These are phyloP conservation scores for Ceratopteris richardii DNA, from an alignment of 75 land plant genomes.

Conservation along the genomic window DNA sequence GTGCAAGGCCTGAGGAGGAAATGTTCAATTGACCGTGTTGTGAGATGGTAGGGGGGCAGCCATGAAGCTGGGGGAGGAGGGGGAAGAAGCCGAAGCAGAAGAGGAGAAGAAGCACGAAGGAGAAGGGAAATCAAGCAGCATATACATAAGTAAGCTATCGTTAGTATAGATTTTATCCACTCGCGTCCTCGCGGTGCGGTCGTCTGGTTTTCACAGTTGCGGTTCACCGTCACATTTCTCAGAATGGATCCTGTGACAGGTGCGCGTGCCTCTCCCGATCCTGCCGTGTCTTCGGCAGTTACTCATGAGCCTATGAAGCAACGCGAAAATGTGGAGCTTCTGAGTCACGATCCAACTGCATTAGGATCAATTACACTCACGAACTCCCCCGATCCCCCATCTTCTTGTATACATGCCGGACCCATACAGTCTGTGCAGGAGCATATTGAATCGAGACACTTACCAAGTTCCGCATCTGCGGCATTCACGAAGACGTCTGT, in stretches of 20 bases:
- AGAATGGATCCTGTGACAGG: background rate
- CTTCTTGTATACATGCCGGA: too few species aligned
- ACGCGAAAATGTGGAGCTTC: too few species aligned
- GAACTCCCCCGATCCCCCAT: too few species aligned
- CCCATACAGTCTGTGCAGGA: too few species aligned
- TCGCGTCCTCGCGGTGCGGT: background rate
- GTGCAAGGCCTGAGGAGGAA: background rate
- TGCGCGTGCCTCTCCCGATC: background rate
- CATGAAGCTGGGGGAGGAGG: constrained; percentile 7
- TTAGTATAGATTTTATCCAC: too few species aligned
- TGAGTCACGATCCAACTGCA: too few species aligned
- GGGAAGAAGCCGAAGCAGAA: constrained; percentile 4
- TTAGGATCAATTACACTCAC: too few species aligned
- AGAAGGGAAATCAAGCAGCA: background rate
- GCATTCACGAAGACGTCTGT: background rate
- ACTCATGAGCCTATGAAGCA: too few species aligned
- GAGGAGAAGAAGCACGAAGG: constrained; percentile 1
- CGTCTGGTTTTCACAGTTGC: too few species aligned
- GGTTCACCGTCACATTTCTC: too few species aligned
- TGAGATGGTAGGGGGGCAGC: constrained; percentile 1
- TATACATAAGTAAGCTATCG: background rate
- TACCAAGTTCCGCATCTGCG: background rate
- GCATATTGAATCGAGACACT: background rate
- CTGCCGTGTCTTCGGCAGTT: too few species aligned
- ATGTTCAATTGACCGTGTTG: background rate